These are phyloP conservation scores for Diospyros lotus DNA, from an alignment of 148 eudicot genomes.

Conservation along the genomic window DNA sequence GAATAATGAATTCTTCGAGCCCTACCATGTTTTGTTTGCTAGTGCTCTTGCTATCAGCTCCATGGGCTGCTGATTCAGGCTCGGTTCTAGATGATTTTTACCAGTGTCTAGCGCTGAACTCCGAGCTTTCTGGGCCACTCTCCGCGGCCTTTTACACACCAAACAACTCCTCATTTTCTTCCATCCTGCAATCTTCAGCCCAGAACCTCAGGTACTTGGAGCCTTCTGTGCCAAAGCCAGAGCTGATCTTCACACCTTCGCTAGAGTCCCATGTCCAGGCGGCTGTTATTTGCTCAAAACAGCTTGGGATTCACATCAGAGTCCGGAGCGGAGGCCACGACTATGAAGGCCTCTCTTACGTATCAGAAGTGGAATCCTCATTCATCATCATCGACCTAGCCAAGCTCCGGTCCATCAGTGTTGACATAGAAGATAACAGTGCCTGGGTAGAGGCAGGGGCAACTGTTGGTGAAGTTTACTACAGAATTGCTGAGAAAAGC, in stretches of 20 bases:
- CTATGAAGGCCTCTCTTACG: conserved; percentile 38
- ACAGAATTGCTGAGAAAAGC: conserved; percentile 30
- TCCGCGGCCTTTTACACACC: conserved; percentile 26
- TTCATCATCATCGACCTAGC: conserved; percentile 31
- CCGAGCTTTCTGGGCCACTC: conserved; percentile 20
- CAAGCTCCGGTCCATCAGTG: conserved; percentile 21
- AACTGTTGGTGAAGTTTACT: conserved; percentile 36
- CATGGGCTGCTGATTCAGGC: conserved; percentile 12
- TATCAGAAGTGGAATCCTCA: conserved; percentile 15
- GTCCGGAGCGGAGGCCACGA: conserved; percentile 46
- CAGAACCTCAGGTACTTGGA: conserved; percentile 29
- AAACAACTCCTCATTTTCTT: conserved; percentile 18
- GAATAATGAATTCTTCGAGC: neutral
- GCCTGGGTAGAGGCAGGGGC: conserved; percentile 46
- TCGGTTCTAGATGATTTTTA: conserved; percentile 25
- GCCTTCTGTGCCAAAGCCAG: conserved; percentile 18
- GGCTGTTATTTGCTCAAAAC: conserved; percentile 25
- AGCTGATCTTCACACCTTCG: conserved; percentile 32
- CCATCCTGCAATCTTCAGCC: conserved; percentile 27
- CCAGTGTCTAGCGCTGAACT: conserved; percentile 20
- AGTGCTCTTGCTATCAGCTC: neutral
- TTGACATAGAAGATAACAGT: conserved; percentile 20
- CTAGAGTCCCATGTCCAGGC: conserved; percentile 29
- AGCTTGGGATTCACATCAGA: conserved; percentile 15
- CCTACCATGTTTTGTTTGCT: neutral